Conservation (phyloP, 257 asterid species). For the Gentiana macrophylla region DNA sequence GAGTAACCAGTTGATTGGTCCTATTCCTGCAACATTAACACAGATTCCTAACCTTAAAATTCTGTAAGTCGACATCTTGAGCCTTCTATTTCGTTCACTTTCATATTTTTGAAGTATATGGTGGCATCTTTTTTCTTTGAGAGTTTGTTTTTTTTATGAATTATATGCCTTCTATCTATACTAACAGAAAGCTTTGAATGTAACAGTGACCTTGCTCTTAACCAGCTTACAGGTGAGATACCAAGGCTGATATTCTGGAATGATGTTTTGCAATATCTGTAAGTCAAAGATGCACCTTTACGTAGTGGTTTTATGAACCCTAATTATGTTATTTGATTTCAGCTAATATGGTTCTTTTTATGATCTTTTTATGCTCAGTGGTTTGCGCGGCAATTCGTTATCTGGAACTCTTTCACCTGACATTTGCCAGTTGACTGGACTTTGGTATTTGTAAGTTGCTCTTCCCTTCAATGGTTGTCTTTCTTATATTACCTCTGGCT, state of each 20-base stretch:
- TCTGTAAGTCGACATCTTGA: slow-evolving; percentile 40
- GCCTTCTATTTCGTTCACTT: background rate
- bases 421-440: slow-evolving; percentile 89
- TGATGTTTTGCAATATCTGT: slow-evolving; percentile 95
- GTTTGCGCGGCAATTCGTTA: slow-evolving; percentile 74
- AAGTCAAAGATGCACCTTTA: background rate
- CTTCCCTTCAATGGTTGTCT: background rate
- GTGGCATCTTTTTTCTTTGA: too few species aligned
- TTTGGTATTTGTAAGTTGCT: slow-evolving; percentile 90
- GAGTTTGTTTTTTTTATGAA: too few species aligned
- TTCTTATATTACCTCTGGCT: background rate
- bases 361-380: slow-evolving; percentile 28
- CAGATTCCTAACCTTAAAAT: slow-evolving; percentile 91
- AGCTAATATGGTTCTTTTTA: background rate
- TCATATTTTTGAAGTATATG: too few species aligned
- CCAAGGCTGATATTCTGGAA: slow-evolving; percentile 95
- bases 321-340: background rate
- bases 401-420: slow-evolving; percentile 84
- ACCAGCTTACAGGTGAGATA: slow-evolving; percentile 88
- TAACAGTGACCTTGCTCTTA: slow-evolving; percentile 76
- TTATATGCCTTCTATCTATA: background rate
- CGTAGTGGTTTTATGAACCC: too few species aligned
- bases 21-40: slow-evolving; percentile 88
- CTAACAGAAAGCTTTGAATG: background rate
- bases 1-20: slow-evolving; percentile 84